These are phyloP conservation scores for Penicillium tannophilum DNA, from an alignment of 495 filamentous ascomycete genomes.

Conservation along the genomic window DNA sequence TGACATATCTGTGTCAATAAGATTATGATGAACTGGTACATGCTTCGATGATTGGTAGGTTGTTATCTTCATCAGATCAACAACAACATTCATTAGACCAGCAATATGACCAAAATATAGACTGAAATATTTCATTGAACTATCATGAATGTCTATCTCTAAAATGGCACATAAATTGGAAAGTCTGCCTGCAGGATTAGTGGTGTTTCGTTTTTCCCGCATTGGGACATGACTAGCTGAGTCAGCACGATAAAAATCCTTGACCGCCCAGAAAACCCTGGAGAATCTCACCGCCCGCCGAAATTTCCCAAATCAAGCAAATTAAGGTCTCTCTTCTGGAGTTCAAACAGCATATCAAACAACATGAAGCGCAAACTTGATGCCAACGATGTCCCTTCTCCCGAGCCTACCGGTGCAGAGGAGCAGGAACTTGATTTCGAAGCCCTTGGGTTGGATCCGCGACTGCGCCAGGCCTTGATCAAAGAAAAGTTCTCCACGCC, in stretches of 20 bases:
- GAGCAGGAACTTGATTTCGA: conserved; percentile 43
- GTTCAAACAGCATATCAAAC: conserved; percentile 21
- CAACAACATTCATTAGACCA: too few species aligned
- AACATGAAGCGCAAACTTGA: conserved; percentile 71
- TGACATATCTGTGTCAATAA: too few species aligned
- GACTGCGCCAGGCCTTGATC: conserved; percentile 82
- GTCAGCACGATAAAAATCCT: conserved; percentile 4
- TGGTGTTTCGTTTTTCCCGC: conserved; percentile 13
- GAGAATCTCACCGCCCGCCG: conserved; percentile 42
- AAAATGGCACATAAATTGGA: not conserved
- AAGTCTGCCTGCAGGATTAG: not conserved
- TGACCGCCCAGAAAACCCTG: conserved; percentile 30
- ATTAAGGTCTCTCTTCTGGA: conserved; percentile 17
- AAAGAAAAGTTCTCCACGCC: conserved; percentile 82
- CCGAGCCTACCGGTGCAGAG: conserved; percentile 29
- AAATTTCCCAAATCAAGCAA: conserved; percentile 43
- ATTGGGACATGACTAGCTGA: conserved; percentile 6
- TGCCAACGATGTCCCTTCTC: conserved; percentile 57
- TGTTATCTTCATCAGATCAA: too few species aligned
- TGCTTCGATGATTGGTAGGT: too few species aligned
- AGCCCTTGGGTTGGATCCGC: conserved; percentile 72
- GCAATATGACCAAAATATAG: too few species aligned
- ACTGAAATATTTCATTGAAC: too few species aligned
- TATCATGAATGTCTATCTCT: not conserved
- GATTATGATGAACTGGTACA: too few species aligned